Evolutionary conservation across 306 rosid genomes (phyloP), one percentile per base, ranked within the genome.

Genomic region (Pyrus bretschneideri): DNA sequence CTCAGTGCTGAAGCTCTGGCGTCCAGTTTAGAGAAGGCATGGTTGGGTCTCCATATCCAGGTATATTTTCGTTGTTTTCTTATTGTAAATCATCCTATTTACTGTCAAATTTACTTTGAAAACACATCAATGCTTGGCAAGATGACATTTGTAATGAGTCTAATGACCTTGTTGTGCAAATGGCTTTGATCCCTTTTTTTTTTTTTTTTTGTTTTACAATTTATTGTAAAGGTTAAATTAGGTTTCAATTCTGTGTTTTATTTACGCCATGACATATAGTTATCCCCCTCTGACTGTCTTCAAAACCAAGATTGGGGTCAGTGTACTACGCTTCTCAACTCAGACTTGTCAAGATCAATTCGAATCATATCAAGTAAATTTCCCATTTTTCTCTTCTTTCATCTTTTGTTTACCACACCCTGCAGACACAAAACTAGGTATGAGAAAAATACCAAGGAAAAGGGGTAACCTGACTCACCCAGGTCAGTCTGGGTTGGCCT

Each of bases 31-130:
- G 89, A 88, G 87, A 88, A 85, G 84, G 83, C 81, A 46, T 85
- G 91, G 91, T 69, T 88, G 85, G 77, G 89, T 71, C 81, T 85
- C 77, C 87, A 88, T 72, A 74, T 88, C 71, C 91, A 85, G 85
- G 91, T 83, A 79, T 31, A 22, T 3, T n/a, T 33, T 29, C 51
- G 66, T 22, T 40, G 25, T 44, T 77, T 17, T 30, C 49, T 60
- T 51, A 4, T 22, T 83, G 18, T 44, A 38, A 8, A 35, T 54
- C 30, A 31, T 74, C 51, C 15, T 68, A 74, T 33, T 60, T 38
- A 52, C 33, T 11, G 9, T 35, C 23, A 3, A 23, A 14, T 23
- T 19, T 15, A 71, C 12, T 64, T 46, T 22, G 17, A 62, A 25
- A 23, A 60, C 11, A 63, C 14, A 14, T 72, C 35, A 60, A 62